These are phyloP conservation scores for Sarocladium brachiariae DNA, from an alignment of 2,329 filamentous ascomycete species.

Conservation along the genomic window DNA sequence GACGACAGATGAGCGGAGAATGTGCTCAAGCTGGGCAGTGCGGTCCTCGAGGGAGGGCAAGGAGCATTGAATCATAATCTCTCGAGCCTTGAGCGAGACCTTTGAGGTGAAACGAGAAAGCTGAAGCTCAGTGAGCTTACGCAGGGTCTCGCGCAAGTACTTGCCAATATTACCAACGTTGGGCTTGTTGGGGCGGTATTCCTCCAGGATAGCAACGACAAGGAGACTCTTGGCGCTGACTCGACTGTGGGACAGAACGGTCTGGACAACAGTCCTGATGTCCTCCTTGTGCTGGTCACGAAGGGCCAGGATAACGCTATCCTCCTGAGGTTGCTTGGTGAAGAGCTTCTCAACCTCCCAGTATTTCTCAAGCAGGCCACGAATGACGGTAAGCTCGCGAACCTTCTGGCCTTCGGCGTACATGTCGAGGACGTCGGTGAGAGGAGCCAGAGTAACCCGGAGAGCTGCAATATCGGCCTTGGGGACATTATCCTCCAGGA, in stretches of 20 bases:
- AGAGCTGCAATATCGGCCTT: slow-evolving; percentile 67
- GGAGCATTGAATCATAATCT: slow-evolving; percentile 95
- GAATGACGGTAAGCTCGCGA: slow-evolving; percentile 81
- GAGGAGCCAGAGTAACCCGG: slow-evolving; percentile 64
- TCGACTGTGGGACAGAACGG: slow-evolving; percentile 86
- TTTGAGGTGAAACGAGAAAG: slow-evolving; percentile 76
- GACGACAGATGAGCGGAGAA: slow-evolving; percentile 87
- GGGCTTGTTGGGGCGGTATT: slow-evolving; percentile 92
- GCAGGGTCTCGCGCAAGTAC: slow-evolving; percentile 74
- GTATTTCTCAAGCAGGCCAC: slow-evolving; percentile 73
- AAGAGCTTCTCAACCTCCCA: slow-evolving; percentile 80
- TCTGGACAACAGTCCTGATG: slow-evolving; percentile 75
- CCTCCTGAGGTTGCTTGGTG: slow-evolving; percentile 80
- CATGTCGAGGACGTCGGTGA: slow-evolving; percentile 68
- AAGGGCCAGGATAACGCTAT: slow-evolving; percentile 87
- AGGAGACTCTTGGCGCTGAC: slow-evolving; percentile 92
- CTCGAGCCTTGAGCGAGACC: slow-evolving; percentile 93
- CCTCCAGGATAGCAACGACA: slow-evolving; percentile 81
- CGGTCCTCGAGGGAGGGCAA: slow-evolving; percentile 94
- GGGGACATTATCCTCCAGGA: slow-evolving; percentile 78
- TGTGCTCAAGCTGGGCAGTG: slow-evolving; percentile 96
- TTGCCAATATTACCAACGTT: slow-evolving; percentile 82
- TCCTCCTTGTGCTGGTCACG: slow-evolving; percentile 97
- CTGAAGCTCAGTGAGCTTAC: slow-evolving; percentile 75
- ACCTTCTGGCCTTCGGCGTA: slow-evolving; percentile 86